Conservation (phyloP, 139 green algal species). For the Coelastrella sp. region DNA sequence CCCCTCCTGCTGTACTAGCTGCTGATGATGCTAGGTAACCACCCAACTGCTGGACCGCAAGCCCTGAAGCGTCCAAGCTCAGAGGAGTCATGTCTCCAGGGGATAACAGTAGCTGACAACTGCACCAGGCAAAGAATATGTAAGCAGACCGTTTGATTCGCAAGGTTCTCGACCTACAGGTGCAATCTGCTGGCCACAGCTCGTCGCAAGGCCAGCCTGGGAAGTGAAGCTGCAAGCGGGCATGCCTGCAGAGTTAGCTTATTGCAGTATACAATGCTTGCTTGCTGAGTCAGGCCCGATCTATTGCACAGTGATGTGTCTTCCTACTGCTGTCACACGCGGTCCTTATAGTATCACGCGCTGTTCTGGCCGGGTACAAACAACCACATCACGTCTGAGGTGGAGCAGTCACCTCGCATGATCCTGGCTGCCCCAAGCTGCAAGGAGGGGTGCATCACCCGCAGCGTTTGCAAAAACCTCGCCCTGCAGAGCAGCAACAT, state of each 20-base stretch:
- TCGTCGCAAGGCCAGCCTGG: no score
- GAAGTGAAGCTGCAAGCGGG: no score
- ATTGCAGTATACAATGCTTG: no score
- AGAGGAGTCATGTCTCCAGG: neutral
- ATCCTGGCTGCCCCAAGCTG: conserved; percentile 26
- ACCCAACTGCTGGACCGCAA: neutral
- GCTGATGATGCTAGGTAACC: neutral
- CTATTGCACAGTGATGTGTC: no score
- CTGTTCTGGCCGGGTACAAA: neutral
- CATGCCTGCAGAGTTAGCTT: no score
- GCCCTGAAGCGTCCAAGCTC: neutral
- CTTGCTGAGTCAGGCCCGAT: no score
- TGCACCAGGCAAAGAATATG: neutral
- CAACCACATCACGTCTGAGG: neutral
- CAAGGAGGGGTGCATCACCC: neutral
- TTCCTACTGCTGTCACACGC: no score
- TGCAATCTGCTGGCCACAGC: no score
- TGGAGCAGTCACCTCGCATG: neutral
- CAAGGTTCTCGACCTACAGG: neutral
- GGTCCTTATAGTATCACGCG: neutral
- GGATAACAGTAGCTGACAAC: neutral
- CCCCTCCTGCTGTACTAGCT: neutral
- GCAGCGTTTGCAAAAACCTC: neutral
- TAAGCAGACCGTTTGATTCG: neutral
- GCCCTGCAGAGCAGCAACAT: neutral